phyloP scores from a whole-genome alignment of 2,329 filamentous ascomycete species.

The Aspergillus jensenii region DNA sequence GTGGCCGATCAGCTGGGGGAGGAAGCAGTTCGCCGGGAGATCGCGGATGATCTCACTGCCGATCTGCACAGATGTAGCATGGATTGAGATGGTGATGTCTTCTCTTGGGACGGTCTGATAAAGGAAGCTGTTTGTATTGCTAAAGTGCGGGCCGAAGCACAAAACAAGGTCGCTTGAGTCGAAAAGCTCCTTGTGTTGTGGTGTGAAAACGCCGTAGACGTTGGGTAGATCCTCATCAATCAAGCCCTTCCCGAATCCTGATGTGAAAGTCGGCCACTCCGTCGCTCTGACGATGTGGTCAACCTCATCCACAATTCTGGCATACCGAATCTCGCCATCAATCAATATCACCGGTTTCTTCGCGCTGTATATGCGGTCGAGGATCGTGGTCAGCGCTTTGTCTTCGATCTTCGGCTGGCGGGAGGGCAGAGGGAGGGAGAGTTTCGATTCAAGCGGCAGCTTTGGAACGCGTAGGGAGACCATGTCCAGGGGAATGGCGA shows the following conservation, averaged over 20 bases:
- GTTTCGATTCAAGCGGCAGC: conserved; percentile 9
- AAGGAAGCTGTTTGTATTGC: conserved; percentile 58
- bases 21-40: conserved; percentile 74
- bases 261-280: conserved; percentile 47
- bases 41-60: conserved; percentile 77
- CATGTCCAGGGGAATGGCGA: conserved; percentile 56
- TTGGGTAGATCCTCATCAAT: conserved; percentile 49
- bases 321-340: conserved; percentile 47
- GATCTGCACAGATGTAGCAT: conserved; percentile 71
- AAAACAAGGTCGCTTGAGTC: conserved; percentile 41
- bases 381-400: conserved; percentile 30
- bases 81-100: conserved; percentile 77
- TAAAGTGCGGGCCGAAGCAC: conserved; percentile 43
- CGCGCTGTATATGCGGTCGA: conserved; percentile 43
- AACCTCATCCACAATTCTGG: conserved; percentile 41
- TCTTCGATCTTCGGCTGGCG: conserved; percentile 6
- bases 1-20: conserved; percentile 65
- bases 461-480: conserved; percentile 34
- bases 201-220: conserved; percentile 49
- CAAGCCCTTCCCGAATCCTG: conserved; percentile 51
- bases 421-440: conserved; percentile 10
- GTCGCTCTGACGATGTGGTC: conserved; percentile 45
- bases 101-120: conserved; percentile 78
- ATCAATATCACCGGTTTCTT: conserved; percentile 52
- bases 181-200: conserved; percentile 27